A percentile compares a stretch with the other conserved stretches of the same genome.
Conservation (phyloP, 768 basidiomycete genomes). For the Tulasnella sp. region DNA sequence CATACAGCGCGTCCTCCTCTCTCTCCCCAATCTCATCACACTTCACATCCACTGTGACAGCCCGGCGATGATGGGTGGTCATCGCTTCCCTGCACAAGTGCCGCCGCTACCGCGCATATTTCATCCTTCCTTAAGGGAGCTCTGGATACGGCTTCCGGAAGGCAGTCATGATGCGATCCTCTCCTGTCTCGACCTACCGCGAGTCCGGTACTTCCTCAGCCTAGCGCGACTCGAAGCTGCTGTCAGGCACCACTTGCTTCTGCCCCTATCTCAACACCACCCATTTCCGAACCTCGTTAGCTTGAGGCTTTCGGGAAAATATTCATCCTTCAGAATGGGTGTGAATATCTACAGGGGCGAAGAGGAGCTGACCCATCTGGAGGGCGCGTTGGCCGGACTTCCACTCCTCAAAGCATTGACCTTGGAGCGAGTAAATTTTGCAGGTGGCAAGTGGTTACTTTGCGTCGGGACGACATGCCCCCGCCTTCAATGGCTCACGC, state of each 20-base stretch:
- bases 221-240: not conserved
- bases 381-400: not conserved
- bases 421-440: not conserved
- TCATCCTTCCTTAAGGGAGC: not conserved
- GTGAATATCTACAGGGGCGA: too few species aligned
- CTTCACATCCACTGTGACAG: slow-evolving; percentile 34
- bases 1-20: slow-evolving; percentile 66
- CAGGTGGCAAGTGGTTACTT: not conserved
- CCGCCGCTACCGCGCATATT: not conserved
- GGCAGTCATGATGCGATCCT: not conserved
- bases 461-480: not conserved
- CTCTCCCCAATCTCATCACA: slow-evolving; percentile 32
- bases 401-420: not conserved
- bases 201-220: not conserved
- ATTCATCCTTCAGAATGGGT: not conserved
- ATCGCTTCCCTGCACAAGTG: not conserved
- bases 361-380: not conserved
- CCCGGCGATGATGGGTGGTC: too few species aligned
- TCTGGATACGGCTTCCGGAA: not conserved
- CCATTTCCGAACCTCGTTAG: not conserved
- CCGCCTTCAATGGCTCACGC: not conserved
- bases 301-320: not conserved
- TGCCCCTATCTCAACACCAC: not conserved
- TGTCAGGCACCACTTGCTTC: not conserved
- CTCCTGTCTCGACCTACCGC: not conserved